Percentiles rank a stretch among this genome's conserved stretches.
These are phyloP conservation scores for Diutina neorugosa DNA, from an alignment of 1,139 yeast species.

Conservation along the genomic window DNA sequence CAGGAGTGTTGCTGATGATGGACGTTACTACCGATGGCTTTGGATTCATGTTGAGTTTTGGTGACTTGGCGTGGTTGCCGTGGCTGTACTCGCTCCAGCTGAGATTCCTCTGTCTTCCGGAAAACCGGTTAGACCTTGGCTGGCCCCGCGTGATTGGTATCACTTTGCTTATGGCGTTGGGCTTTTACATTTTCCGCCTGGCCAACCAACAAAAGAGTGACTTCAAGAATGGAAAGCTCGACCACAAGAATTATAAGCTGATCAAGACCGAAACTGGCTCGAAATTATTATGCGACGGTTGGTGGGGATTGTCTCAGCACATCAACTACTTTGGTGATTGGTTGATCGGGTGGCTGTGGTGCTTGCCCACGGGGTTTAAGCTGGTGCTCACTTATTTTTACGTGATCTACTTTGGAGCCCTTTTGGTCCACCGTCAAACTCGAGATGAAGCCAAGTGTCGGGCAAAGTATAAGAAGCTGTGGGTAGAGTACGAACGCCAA, in stretches of 20 bases:
- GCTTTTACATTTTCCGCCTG: slow-evolving; percentile 73
- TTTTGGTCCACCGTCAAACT: slow-evolving; percentile 75
- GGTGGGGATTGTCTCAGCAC: slow-evolving; percentile 95
- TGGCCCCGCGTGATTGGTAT: slow-evolving; percentile 20
- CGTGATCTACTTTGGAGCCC: slow-evolving; percentile 66
- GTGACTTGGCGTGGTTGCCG: slow-evolving; percentile 91
- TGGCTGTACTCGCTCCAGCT: slow-evolving; percentile 83
- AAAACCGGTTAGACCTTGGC: slow-evolving; percentile 50
- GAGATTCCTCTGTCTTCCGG: slow-evolving; percentile 54
- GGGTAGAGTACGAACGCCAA: slow-evolving; percentile 66
- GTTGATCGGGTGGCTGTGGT: slow-evolving; percentile 87
- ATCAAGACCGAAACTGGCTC: slow-evolving; percentile 72
- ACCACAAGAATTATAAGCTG: slow-evolving; percentile 40
- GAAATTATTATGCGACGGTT: slow-evolving; percentile 72
- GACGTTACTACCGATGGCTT: slow-evolving; percentile 94
- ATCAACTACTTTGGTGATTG: slow-evolving; percentile 94
- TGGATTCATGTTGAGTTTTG: slow-evolving; percentile 92
- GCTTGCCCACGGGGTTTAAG: slow-evolving; percentile 75
- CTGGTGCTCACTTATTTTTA: slow-evolving; percentile 84
- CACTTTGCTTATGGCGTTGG: slow-evolving; percentile 35
- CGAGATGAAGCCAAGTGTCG: slow-evolving; percentile 91
- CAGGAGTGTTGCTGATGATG: slow-evolving; percentile 85
- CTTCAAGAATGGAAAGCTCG: slow-evolving; percentile 68
- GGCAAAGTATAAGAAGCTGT: slow-evolving; percentile 70
- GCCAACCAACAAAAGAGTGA: slow-evolving; percentile 78